phyloP scores from a whole-genome alignment of 2,329 filamentous ascomycete species.

The Epichloe uncinata region DNA sequence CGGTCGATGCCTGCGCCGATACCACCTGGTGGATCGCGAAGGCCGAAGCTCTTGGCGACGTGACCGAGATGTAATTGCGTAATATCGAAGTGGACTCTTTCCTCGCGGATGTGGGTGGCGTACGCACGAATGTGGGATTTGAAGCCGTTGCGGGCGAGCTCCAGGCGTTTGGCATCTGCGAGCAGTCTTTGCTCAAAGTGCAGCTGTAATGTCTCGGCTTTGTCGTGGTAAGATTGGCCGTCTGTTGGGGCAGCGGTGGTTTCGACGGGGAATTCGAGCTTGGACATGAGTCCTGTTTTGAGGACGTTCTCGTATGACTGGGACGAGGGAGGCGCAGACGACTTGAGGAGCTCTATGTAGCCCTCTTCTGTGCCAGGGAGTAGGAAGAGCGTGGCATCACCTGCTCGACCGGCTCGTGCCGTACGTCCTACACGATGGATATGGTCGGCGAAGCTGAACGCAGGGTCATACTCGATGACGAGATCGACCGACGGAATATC shows the following conservation, averaged over 20 bases:
- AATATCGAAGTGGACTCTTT: slow-evolving; percentile 82
- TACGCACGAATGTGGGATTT: slow-evolving; percentile 91
- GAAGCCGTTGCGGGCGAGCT: slow-evolving; percentile 73
- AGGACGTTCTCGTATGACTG: slow-evolving; percentile 41
- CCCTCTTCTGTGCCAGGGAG: slow-evolving; percentile 85
- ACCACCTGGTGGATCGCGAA: slow-evolving; percentile 76
- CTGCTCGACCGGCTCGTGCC: slow-evolving; percentile 78
- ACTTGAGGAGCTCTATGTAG: slow-evolving; percentile 62
- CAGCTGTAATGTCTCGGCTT: slow-evolving; percentile 44
- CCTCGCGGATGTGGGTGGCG: slow-evolving; percentile 78
- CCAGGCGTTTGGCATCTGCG: slow-evolving; percentile 53
- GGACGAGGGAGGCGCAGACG: slow-evolving; percentile 32
- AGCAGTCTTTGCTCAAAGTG: slow-evolving; percentile 48
- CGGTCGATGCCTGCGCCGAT: slow-evolving; percentile 50
- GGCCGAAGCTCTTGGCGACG: slow-evolving; percentile 81
- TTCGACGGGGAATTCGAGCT: slow-evolving; percentile 55
- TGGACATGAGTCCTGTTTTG: slow-evolving; percentile 50
- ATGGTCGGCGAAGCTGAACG: slow-evolving; percentile 87
- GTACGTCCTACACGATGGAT: slow-evolving; percentile 91
- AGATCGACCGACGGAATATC: slow-evolving; percentile 92
- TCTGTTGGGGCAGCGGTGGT: slow-evolving; percentile 40
- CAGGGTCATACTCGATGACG: slow-evolving; percentile 91
- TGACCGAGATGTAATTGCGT: slow-evolving; percentile 84
- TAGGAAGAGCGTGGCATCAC: slow-evolving; percentile 79
- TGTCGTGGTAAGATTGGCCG: slow-evolving; percentile 31